Conservation (phyloP, 179 eudicot species). For the Drosera spatulata region DNA sequence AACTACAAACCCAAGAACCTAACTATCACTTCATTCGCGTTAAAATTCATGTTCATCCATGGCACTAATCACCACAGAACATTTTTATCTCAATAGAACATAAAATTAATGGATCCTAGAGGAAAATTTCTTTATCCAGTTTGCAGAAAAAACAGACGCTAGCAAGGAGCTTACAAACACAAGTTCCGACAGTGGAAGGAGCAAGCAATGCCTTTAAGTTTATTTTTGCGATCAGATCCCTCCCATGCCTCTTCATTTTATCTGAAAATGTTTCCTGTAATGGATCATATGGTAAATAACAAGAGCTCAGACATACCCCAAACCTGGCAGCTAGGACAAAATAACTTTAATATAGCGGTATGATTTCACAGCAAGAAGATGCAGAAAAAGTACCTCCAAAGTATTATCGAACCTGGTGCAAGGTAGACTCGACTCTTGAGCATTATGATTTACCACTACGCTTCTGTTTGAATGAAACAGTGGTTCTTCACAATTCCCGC, state of each 20-base stretch:
- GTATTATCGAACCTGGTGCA: no score
- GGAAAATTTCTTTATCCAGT: no score
- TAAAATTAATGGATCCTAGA: neutral
- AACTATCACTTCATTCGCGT: slow-evolving; percentile 3
- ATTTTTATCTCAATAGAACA: neutral
- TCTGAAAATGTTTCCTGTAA: slow-evolving; percentile 23
- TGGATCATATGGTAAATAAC: no score
- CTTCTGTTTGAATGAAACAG: no score
- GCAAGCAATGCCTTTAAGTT: slow-evolving; percentile 52
- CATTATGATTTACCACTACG: no score
- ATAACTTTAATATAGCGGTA: no score
- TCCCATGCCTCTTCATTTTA: slow-evolving; percentile 17
- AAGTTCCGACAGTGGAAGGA: slow-evolving; percentile 50
- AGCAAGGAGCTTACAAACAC: neutral
- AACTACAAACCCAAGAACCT: slow-evolving; percentile 54
- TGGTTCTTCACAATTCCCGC: no score
- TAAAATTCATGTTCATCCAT: neutral
- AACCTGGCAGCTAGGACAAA: no score
- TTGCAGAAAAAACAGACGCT: neutral
- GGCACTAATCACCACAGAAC: neutral
- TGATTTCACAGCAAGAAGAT: no score
- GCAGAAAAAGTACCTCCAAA: no score
- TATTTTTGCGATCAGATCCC: slow-evolving; percentile 17
- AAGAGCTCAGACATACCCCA: no score
- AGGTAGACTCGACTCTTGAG: no score